Base-by-base conservation (phyloP, 163 green algal genomes). In the Coccomyxa subellipsoidea region DNA sequence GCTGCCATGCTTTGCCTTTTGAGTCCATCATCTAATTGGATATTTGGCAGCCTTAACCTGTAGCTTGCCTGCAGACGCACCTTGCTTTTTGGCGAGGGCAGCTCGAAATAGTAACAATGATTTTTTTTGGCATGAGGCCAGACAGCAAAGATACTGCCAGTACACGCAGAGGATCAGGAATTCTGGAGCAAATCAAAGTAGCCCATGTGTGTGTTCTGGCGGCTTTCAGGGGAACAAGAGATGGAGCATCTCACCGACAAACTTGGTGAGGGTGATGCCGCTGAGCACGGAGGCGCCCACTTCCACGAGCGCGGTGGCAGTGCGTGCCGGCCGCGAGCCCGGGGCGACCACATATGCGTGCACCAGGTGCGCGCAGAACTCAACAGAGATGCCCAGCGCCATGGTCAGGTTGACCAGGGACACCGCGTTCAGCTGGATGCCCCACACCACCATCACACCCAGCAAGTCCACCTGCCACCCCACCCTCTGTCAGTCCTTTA, bases 261-360 rank as follows among this genome's bases (percentile, higher is more conserved):
- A 73, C 87, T 98, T 98, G 81, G 95, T 98, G 23, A 98, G 84
- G 4, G 93, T 95, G 89, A 98, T 98, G 82, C 95, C 95, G 73
- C 84, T 94, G 21, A 96, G 85, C 53, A 97, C 94, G 25, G 92
- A 87, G 0, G 92, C 91, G 10, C 94, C 95, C 39, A 95, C 90
- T 37, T 85, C 81, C 10, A 36, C 35, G 54, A 95, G 72, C 38
- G 93, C 93, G 0, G 81, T 72, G 3, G 76, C 70, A 4, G 85
- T 86, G 5, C 92, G 85, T 37, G 82, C 59, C 66, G 84, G 82
- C 21, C 81, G 73, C 34, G 69, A 79, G 0, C 91, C 90, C 18
- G 69, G 40, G 35, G 88, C 80, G 36, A 86, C 86, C 80, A 93
- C 53, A 86, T 94, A 97, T 0, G 91, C 89, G 83, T 96, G 93